Evolutionary conservation across 83 land plant species (phyloP).

Genomic region (Picea mariana): DNA sequence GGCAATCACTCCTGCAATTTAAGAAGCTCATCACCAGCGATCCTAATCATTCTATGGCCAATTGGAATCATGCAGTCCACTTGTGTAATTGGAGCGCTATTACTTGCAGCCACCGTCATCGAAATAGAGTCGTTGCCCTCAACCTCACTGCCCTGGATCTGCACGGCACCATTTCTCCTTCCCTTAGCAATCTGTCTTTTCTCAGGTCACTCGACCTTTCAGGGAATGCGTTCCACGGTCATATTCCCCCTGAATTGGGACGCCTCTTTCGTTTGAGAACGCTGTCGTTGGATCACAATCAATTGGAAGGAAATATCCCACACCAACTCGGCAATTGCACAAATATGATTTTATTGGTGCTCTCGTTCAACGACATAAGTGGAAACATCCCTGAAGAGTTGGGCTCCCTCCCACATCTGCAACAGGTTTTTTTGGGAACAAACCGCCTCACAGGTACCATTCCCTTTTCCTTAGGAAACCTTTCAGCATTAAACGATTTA

Average conservation of each 20-base stretch:
- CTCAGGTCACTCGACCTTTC: not conserved
- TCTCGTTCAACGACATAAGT: conserved; percentile 67
- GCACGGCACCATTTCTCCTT: conserved; percentile 25
- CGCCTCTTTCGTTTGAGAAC: not conserved
- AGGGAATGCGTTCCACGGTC: conserved; percentile 4
- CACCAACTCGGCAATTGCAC: not conserved
- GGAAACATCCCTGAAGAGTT: conserved; percentile 69
- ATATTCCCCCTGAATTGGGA: not conserved
- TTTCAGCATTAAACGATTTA: conserved; percentile 1
- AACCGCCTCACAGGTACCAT: conserved; percentile 32
- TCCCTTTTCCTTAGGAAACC: conserved; percentile 36
- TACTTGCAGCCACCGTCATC: not conserved
- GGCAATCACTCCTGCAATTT: not conserved
- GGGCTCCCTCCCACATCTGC: conserved; percentile 39
- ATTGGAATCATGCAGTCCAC: not conserved
- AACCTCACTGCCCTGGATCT: conserved; percentile 9
- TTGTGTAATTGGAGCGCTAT: conserved; percentile 13
- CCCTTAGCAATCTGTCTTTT: conserved; percentile 16
- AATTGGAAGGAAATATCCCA: conserved; percentile 5
- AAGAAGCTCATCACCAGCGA: not conserved
- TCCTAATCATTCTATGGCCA: not conserved
- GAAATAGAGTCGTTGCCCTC: not conserved
- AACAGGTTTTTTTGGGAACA: not conserved
- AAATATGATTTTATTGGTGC: conserved; percentile 41
- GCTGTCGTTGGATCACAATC: not conserved